Percentiles rank a stretch among this genome's conserved stretches.
Evolutionary conservation across 805 yeast species (phyloP).

Genomic region (Metschnikowia proteae): DNA sequence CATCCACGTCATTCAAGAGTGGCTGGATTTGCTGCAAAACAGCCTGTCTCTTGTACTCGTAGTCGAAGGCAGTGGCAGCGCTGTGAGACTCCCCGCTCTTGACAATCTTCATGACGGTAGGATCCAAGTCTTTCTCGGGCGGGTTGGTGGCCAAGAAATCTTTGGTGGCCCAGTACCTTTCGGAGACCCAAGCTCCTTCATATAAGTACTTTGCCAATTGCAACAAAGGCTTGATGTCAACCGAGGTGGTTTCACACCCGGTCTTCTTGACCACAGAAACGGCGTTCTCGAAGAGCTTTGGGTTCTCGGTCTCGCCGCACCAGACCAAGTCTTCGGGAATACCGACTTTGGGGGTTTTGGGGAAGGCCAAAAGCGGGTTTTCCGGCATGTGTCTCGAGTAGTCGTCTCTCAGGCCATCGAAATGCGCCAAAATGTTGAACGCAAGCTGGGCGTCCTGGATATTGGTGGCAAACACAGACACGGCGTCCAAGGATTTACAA

Average conservation of each 20-base stretch:
- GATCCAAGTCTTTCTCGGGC: constrained; percentile 69
- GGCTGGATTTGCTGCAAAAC: constrained; percentile 62
- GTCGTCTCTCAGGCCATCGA: constrained; percentile 66
- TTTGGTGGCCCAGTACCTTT: constrained; percentile 79
- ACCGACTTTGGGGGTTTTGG: constrained; percentile 61
- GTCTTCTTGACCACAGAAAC: constrained; percentile 43
- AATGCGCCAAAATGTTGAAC: constrained; percentile 66
- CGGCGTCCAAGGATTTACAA: constrained; percentile 90
- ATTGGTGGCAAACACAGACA: constrained; percentile 76
- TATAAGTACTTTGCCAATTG: constrained; percentile 84
- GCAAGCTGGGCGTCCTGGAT: constrained; percentile 79
- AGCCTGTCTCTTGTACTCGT: constrained; percentile 81
- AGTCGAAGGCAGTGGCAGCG: constrained; percentile 82
- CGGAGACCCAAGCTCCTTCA: constrained; percentile 99
- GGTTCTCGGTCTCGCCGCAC: constrained; percentile 80
- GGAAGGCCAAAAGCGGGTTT: constrained; percentile 58
- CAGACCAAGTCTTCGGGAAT: constrained; percentile 72
- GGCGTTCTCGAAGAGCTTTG: constrained; percentile 60
- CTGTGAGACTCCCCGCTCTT: constrained; percentile 70
- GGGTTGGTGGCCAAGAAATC: constrained; percentile 70
- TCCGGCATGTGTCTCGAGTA: constrained; percentile 75
- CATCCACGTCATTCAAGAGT: constrained; percentile 61
- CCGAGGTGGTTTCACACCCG: constrained; percentile 52
- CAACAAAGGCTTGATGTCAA: constrained; percentile 72
- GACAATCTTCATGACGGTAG: constrained; percentile 75